These are phyloP conservation scores for Termitomyces sp. DNA, from an alignment of 768 basidiomycete genomes.

Conservation along the genomic window DNA sequence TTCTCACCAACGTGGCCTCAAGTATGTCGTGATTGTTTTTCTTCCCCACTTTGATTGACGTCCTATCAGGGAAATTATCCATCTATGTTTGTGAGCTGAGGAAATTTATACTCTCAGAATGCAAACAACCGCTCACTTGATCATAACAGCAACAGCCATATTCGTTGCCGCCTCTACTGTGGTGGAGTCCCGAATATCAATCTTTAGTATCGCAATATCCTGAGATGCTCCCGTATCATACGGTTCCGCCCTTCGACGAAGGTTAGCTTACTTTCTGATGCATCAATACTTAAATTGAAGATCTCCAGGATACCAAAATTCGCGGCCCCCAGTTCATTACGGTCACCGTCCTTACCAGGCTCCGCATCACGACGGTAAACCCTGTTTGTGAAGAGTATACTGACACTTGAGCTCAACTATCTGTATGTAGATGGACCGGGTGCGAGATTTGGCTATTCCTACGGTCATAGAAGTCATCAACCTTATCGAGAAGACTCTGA, in stretches of 20 bases:
- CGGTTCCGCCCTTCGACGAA: neutral
- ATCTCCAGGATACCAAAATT: neutral
- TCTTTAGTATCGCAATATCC: neutral
- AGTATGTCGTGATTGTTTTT: neutral
- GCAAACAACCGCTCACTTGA: neutral
- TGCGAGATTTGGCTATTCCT: neutral
- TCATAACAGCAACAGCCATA: neutral
- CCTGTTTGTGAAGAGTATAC: too few relatives aligned
- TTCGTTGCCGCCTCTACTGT: neutral
- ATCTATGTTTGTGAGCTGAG: neutral
- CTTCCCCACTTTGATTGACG: neutral
- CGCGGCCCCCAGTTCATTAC: neutral
- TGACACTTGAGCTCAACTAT: neutral
- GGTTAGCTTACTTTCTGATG: neutral
- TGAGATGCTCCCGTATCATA: neutral
- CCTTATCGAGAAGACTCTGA: neutral
- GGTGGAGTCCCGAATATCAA: neutral
- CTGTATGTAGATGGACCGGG: neutral
- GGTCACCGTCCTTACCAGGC: neutral
- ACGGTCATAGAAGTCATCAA: neutral
- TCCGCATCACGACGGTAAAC: neutral
- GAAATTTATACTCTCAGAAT: neutral
- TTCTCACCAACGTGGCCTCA: neutral
- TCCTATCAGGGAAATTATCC: neutral
- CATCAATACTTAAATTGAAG: neutral